Base-by-base conservation (phyloP, 495 filamentous ascomycete species). In the Xylaria acuta region DNA sequence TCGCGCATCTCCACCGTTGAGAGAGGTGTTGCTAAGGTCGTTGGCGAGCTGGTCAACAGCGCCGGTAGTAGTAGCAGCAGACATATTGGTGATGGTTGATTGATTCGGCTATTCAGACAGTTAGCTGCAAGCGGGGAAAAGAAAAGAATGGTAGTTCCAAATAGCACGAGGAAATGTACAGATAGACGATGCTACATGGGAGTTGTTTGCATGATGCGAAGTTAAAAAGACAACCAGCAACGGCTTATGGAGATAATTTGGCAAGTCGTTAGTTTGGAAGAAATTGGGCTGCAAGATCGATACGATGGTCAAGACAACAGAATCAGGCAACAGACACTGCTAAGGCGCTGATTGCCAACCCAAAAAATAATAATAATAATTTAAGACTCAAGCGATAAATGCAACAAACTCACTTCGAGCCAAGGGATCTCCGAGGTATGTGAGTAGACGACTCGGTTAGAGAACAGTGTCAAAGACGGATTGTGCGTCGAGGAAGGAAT, bases 21-120 rank as follows among this genome's bases (percentile, higher is more conserved):
- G 85, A 75, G 85, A 87, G 78, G 88, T 82, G 82, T 85, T 83
- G 81, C 85, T 85, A 78, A 89, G 87, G 72, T 90, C 88, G 80
- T 86, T 81, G 84, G 88, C 88, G 73, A 92, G 88, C 86, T 90
- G 89, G 73, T 92, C 91, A 82, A 92, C 89, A 83, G 91, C 90
- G 82, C 88, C 83, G 73, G 88, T 77, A 76, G 87, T 81, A 79
- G 87, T 82, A 76, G 85, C 81, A 78, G 91, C 82, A 86, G 91
- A 90, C 90, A 93, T 93, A 74, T 80, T 86, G 79, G n/a, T 54
- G 34, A 56, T 65, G 41, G 3, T 72, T 60, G 41, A 62, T 47
- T 25, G 32, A 60, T n/a, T 45, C 22, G 63, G 18, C 70, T 72
- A 51, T 53, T 59, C 25, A 34, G 14, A 27, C 18, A 20, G 49